Conservation (phyloP, 2,329 filamentous ascomycete genomes). For the Diaporthe sp. region DNA sequence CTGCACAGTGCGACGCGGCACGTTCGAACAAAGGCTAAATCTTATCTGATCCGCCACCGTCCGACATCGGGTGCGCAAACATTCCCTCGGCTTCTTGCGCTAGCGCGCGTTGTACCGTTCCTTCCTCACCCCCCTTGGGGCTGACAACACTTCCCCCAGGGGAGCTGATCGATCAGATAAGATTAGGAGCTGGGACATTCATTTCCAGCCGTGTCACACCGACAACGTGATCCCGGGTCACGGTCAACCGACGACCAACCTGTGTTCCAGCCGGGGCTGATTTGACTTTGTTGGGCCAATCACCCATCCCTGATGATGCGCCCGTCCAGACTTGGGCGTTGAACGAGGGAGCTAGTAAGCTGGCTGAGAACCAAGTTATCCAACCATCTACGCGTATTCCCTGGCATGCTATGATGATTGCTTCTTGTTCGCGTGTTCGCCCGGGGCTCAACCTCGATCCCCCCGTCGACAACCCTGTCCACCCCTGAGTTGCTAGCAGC, state of each 20-base stretch:
- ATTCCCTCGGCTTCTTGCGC: background rate
- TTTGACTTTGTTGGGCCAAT: conserved; percentile 19
- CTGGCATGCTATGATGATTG: background rate
- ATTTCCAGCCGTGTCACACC: conserved; percentile 24
- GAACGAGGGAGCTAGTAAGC: background rate
- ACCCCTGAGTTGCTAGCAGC: background rate
- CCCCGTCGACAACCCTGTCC: background rate
- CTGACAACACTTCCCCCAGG: background rate
- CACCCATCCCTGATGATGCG: background rate
- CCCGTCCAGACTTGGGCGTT: background rate
- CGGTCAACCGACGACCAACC: background rate
- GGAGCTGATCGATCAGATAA: conserved; percentile 41
- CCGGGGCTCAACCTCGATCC: background rate
- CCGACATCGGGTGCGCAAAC: conserved; percentile 26
- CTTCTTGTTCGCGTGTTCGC: background rate
- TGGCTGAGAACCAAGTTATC: background rate
- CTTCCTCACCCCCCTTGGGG: background rate
- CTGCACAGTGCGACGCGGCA: conserved; percentile 21
- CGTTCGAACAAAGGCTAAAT: background rate
- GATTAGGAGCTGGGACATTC: conserved; percentile 28
- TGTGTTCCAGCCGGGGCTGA: background rate
- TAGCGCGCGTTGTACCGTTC: background rate
- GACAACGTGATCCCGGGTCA: background rate
- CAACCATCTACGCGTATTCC: conserved; percentile 8
- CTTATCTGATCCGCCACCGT: conserved; percentile 34